A percentile compares a stretch with the other conserved stretches of the same genome.
These are phyloP conservation scores for Salmacisia buchloeana DNA, from an alignment of 1,284 basidiomycete species.

Conservation along the genomic window DNA sequence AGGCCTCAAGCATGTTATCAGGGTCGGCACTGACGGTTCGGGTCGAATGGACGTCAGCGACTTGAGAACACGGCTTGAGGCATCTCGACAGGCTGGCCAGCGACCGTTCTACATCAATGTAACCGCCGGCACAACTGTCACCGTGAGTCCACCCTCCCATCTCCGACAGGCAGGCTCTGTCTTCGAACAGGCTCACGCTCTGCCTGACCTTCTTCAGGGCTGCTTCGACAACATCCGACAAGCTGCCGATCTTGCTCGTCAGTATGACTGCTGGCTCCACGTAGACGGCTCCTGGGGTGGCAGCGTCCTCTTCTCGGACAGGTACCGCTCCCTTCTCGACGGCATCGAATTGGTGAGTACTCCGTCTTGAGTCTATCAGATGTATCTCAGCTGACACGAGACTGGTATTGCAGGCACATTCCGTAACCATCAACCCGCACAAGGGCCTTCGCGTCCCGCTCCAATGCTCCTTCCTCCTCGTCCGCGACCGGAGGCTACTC, in stretches of 20 bases:
- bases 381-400: neutral
- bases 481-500: conserved; percentile 42
- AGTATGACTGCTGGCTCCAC: conserved; percentile 49
- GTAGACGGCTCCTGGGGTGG: conserved; percentile 54
- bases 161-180: conserved; percentile 26
- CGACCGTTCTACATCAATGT: conserved; percentile 53
- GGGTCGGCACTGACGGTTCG: conserved; percentile 43
- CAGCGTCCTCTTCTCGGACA: conserved; percentile 47
- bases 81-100: conserved; percentile 16
- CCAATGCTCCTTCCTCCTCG: conserved; percentile 52
- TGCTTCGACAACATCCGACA: conserved; percentile 1
- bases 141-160: conserved; percentile 28
- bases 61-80: conserved; percentile 21
- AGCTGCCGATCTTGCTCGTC: neutral
- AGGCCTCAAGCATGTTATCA: conserved; percentile 47
- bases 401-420: conserved; percentile 35
- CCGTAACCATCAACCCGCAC: conserved; percentile 52
- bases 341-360: conserved; percentile 26
- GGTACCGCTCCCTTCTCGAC: conserved; percentile 27
- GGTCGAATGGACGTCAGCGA: conserved; percentile 36
- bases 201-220: neutral
- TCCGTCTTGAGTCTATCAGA: neutral
- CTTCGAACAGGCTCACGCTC: neutral
- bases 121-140: conserved; percentile 52
- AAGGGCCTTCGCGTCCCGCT: conserved; percentile 52